These are phyloP conservation scores for Colletotrichum costaricense DNA, from an alignment of 2,329 filamentous ascomycete species.

Conservation along the genomic window DNA sequence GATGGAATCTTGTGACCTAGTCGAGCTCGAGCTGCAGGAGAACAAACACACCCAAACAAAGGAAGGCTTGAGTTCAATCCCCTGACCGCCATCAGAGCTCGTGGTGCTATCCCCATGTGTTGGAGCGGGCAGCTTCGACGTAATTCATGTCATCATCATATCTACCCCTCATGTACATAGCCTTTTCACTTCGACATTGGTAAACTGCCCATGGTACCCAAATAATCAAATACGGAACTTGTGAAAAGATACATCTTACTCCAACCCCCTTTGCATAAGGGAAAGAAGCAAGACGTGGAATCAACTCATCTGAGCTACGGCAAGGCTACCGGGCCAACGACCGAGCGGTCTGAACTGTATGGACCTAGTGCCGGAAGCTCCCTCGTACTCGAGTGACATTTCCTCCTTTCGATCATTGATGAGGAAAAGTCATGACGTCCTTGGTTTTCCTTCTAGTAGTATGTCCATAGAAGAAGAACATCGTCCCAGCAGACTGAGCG, in stretches of 20 bases:
- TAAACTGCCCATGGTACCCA: not conserved
- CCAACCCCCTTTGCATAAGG: not conserved
- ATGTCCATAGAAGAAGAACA: not conserved
- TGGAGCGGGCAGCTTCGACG: not conserved
- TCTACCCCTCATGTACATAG: not conserved
- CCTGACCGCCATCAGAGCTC: not conserved
- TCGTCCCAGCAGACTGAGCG: not conserved
- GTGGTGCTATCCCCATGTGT: not conserved
- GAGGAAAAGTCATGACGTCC: slow-evolving; percentile 32
- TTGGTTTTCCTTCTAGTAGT: not conserved
- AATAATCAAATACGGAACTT: not conserved
- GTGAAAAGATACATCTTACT: slow-evolving; percentile 4
- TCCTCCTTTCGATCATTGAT: slow-evolving; percentile 20
- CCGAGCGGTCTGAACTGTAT: not conserved
- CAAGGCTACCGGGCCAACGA: slow-evolving; percentile 13
- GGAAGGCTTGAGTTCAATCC: not conserved
- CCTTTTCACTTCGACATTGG: not conserved
- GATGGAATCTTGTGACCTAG: not conserved
- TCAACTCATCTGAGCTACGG: not conserved
- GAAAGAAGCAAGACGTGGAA: not conserved
- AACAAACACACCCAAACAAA: not conserved
- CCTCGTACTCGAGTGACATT: not conserved
- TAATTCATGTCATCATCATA: slow-evolving; percentile 30
- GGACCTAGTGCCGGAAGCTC: not conserved
- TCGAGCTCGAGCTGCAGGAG: not conserved